Evolutionary conservation across 1,284 basidiomycete species (phyloP).

Genomic region (Wallemia hederae): DNA sequence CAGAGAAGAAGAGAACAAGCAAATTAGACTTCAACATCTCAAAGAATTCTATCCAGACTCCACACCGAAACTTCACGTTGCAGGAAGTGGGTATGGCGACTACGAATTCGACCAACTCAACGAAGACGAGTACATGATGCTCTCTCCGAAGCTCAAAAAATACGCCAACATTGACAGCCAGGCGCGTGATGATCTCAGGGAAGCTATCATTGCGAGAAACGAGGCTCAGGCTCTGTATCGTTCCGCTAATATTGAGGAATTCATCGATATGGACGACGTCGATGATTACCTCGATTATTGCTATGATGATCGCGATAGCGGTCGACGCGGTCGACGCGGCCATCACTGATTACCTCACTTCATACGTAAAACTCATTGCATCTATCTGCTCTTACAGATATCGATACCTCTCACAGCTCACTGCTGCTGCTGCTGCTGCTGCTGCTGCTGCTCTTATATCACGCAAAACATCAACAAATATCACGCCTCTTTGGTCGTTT

Average conservation of each 20-base stretch:
- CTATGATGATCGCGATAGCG: not conserved
- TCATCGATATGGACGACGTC: not conserved
- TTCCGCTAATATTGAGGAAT: not conserved
- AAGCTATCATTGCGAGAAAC: not conserved
- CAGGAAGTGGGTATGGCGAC: too few relatives aligned
- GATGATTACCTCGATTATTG: not conserved
- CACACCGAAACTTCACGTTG: too few relatives aligned
- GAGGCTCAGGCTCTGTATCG: not conserved
- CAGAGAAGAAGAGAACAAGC: not conserved
- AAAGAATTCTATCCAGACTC: too few relatives aligned
- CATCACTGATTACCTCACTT: not conserved
- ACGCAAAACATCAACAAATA: too few relatives aligned
- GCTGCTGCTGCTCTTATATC: too few relatives aligned
- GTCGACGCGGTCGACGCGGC: not conserved
- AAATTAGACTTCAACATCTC: not conserved
- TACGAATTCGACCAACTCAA: too few relatives aligned
- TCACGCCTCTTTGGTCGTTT: too few relatives aligned
- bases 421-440: too few relatives aligned
- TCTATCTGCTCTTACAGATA: too few relatives aligned
- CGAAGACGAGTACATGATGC: not conserved
- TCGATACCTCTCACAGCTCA: too few relatives aligned
- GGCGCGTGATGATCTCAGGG: not conserved
- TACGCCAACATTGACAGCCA: not conserved
- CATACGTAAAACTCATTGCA: too few relatives aligned
- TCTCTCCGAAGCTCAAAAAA: not conserved